Percentiles rank a stretch among this genome's conserved stretches.
phyloP scores from a whole-genome alignment of 164 flowering plant species.

The Tetracentron sinense region DNA sequence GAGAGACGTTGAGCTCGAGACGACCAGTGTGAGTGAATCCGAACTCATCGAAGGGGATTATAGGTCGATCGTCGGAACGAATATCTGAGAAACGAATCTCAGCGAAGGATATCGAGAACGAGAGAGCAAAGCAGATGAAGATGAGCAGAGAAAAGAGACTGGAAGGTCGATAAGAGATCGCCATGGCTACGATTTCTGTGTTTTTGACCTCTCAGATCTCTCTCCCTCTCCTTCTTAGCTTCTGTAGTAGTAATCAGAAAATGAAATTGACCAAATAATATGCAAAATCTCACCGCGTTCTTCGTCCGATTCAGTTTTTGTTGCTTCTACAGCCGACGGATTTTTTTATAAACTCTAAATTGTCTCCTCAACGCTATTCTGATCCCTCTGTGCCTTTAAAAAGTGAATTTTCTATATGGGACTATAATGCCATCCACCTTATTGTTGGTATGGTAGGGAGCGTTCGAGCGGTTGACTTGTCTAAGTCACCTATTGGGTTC shows the following conservation, averaged over 20 bases:
- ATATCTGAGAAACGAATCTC: conserved; percentile 65
- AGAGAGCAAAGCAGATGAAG: conserved; percentile 22
- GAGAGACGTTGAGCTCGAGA: conserved; percentile 67
- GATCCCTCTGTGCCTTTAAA: no score
- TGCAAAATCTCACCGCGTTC: no score
- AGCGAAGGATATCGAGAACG: conserved; percentile 28
- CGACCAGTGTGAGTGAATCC: conserved; percentile 83
- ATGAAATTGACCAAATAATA: no score
- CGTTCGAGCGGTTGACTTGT: no score
- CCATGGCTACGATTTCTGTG: conserved; percentile 28
- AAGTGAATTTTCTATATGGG: no score
- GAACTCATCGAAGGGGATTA: conserved; percentile 87
- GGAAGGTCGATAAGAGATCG: conserved; percentile 14
- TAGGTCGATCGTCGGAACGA: conserved; percentile 59
- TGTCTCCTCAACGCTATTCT: no score
- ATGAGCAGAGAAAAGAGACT: conserved; percentile 18
- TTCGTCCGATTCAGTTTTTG: no score
- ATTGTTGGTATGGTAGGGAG: no score
- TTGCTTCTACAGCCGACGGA: no score
- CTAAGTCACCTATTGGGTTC: no score
- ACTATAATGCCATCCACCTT: no score
- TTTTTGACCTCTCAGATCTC: background rate
- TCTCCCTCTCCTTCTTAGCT: background rate
- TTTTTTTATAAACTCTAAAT: no score
- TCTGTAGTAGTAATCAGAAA: background rate